phyloP scores from a whole-genome alignment of 208 protist species.

The Strigomonas galati region DNA sequence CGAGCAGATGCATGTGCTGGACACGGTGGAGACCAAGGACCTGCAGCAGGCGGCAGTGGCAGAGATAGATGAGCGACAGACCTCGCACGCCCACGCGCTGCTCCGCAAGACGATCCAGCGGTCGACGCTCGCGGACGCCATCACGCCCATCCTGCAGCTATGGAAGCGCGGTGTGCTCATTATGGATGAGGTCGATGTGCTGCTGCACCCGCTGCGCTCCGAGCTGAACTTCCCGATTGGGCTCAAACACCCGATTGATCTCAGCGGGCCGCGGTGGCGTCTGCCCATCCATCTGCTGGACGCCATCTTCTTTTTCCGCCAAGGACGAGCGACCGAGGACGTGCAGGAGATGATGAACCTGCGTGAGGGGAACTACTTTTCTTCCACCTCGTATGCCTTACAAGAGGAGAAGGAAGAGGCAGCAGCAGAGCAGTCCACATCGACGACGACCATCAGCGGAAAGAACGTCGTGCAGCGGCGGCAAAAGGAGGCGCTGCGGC shows the following conservation, averaged over 20 bases:
- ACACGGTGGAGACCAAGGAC: conserved; percentile 40
- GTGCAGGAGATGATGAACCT: conserved; percentile 27
- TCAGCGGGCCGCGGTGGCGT: conserved; percentile 87
- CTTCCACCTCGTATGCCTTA: neutral
- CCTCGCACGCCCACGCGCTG: conserved; percentile 33
- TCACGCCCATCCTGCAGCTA: conserved; percentile 79
- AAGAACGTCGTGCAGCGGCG: conserved; percentile 5
- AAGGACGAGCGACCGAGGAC: conserved; percentile 35
- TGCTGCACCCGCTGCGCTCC: conserved; percentile 93
- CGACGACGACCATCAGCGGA: neutral
- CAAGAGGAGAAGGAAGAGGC: neutral
- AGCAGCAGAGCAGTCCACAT: neutral
- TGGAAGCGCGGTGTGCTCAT: conserved; percentile 88
- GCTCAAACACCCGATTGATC: conserved; percentile 87
- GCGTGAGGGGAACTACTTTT: conserved; percentile 5
- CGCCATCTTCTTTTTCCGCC: conserved; percentile 77
- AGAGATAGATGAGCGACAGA: conserved; percentile 35
- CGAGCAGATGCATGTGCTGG: conserved; percentile 88
- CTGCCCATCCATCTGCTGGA: conserved; percentile 94
- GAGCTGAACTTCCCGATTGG: conserved; percentile 97
- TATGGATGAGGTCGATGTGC: conserved; percentile 95
- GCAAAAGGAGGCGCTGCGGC: conserved; percentile 13
- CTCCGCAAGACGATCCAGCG: conserved; percentile 39
- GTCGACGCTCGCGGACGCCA: conserved; percentile 60
- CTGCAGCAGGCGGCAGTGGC: conserved; percentile 25